phyloP scores from a whole-genome alignment of 2,329 filamentous ascomycete species.

The Incumbomyces lentus region DNA sequence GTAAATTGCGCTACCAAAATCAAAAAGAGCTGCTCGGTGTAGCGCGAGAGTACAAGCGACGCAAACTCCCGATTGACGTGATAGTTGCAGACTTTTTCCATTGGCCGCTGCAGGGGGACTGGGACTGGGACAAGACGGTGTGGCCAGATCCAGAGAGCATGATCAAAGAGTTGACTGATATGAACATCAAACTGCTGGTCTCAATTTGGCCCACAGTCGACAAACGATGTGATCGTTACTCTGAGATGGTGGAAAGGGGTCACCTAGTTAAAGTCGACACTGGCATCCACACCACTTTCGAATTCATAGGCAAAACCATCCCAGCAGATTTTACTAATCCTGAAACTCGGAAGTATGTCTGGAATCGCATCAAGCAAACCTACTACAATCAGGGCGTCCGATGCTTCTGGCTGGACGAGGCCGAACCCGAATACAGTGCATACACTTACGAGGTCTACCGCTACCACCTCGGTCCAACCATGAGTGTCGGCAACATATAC shows the following conservation, averaged over 20 bases:
- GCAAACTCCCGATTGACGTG: constrained; percentile 49
- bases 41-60: constrained; percentile 48
- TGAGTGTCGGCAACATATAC: constrained; percentile 51
- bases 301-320: constrained; percentile 48
- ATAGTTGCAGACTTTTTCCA: constrained; percentile 62
- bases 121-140: constrained; percentile 54
- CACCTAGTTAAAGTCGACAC: constrained; percentile 51
- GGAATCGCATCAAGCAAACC: constrained; percentile 48
- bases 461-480: constrained; percentile 46
- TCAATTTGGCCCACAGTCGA: constrained; percentile 61
- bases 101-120: constrained; percentile 57
- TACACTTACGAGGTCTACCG: constrained; percentile 61
- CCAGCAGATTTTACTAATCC: constrained; percentile 58
- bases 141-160: constrained; percentile 60
- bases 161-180: constrained; percentile 48
- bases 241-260: constrained; percentile 52
- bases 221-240: constrained; percentile 46
- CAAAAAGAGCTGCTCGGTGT: constrained; percentile 53
- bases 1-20: constrained; percentile 55
- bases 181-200: constrained; percentile 57
- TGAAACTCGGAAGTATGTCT: constrained; percentile 47
- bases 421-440: constrained; percentile 53
- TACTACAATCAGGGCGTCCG: constrained; percentile 54
- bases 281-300: constrained; percentile 48
- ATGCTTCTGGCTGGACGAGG: constrained; percentile 60